Conservation (phyloP, 805 yeast species). For the Blastobotrys mokoenaii region DNA sequence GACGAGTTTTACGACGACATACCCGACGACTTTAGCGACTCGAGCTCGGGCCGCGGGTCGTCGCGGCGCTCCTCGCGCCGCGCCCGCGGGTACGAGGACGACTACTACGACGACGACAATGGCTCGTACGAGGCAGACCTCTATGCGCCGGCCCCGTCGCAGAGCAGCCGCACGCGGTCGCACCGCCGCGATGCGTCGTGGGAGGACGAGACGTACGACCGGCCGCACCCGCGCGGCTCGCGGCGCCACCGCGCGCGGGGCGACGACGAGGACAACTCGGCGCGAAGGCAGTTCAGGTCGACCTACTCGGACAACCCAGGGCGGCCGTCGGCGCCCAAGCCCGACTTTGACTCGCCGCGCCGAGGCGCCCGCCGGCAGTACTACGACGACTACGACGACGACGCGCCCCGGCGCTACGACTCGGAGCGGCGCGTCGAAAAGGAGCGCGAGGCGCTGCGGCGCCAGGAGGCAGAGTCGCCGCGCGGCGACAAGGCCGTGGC, state of each 20-base stretch:
- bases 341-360: slow-evolving; percentile 26
- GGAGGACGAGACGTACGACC: slow-evolving; percentile 84
- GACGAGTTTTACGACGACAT: slow-evolving; percentile 71
- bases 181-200: slow-evolving; percentile 40
- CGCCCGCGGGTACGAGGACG: slow-evolving; percentile 12
- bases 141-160: too few relatives aligned
- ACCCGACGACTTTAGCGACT: slow-evolving; percentile 57
- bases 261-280: too few relatives aligned
- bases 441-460: slow-evolving; percentile 9
- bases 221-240: slow-evolving; percentile 23
- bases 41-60: slow-evolving; percentile 26
- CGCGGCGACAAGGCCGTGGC: slow-evolving; percentile 80
- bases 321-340: slow-evolving; percentile 37
- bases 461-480: slow-evolving; percentile 5
- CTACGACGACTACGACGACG: not conserved
- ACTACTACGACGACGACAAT: slow-evolving; percentile 20
- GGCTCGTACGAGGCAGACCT: slow-evolving; percentile 4
- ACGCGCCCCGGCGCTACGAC: slow-evolving; percentile 13
- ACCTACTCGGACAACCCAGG: slow-evolving; percentile 32
- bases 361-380: too few relatives aligned
- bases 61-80: slow-evolving; percentile 4
- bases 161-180: slow-evolving; percentile 7
- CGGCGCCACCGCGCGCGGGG: too few relatives aligned
- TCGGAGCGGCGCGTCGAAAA: slow-evolving; percentile 8
- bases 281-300: slow-evolving; percentile 34